Evolutionary conservation across 2,329 filamentous ascomycete genomes (phyloP).

Genomic region (Clonostachys solani): DNA sequence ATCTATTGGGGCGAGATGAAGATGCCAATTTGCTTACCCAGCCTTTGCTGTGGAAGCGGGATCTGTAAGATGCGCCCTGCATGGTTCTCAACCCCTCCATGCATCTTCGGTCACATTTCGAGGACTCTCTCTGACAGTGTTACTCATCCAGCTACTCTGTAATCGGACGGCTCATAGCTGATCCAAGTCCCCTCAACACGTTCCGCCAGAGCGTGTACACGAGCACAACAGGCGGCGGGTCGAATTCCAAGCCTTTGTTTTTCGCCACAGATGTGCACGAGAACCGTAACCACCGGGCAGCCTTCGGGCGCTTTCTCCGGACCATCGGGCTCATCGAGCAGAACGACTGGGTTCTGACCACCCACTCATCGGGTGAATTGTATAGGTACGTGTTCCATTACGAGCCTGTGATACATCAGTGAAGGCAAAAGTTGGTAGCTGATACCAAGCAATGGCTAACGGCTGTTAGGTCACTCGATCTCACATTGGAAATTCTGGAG

Average conservation of each 20-base stretch:
- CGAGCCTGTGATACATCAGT: too few species aligned
- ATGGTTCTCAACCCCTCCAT: too few species aligned
- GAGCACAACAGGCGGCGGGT: slow-evolving; percentile 33
- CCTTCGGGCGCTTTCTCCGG: slow-evolving; percentile 22
- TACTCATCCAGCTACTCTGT: slow-evolving; percentile 19
- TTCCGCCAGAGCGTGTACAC: slow-evolving; percentile 31
- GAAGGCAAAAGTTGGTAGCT: too few species aligned
- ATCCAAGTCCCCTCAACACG: slow-evolving; percentile 22
- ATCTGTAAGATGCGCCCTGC: slow-evolving; percentile 9
- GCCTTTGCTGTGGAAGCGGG: slow-evolving; percentile 12
- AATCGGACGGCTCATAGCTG: slow-evolving; percentile 26
- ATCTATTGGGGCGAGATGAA: neutral
- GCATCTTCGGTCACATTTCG: too few species aligned
- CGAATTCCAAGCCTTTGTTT: slow-evolving; percentile 21
- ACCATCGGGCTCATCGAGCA: slow-evolving; percentile 19
- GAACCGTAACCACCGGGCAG: slow-evolving; percentile 31
- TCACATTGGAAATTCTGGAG: slow-evolving; percentile 31
- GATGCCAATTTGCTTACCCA: slow-evolving; percentile 2
- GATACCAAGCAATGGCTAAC: too few species aligned
- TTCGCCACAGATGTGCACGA: slow-evolving; percentile 33
- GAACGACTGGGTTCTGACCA: slow-evolving; percentile 31
- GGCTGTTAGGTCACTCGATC: slow-evolving; percentile 26
- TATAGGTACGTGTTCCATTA: slow-evolving; percentile 23
- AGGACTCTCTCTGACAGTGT: too few species aligned
- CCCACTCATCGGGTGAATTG: slow-evolving; percentile 24